A percentile compares a stretch with the other conserved stretches of the same genome.
phyloP scores from a whole-genome alignment of 352 stramenopile genomes.

The Phytophthora quininea region DNA sequence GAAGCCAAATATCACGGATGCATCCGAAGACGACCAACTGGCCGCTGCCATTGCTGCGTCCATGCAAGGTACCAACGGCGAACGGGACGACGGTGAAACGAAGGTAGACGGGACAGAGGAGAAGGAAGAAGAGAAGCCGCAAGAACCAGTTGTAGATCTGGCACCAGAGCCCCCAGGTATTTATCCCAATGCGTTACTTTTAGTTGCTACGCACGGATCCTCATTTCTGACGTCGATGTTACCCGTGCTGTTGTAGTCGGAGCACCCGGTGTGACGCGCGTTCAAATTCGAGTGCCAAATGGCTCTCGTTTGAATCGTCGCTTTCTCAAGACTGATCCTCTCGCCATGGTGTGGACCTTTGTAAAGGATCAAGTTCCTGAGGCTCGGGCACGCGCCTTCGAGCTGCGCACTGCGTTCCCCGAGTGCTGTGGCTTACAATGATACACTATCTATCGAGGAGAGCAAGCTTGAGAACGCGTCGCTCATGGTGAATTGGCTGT shows the following conservation, averaged over 20 bases:
- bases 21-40: slow-evolving; percentile 79
- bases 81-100: slow-evolving; percentile 20
- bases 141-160: slow-evolving; percentile 48
- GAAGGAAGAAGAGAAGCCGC: slow-evolving; percentile 49
- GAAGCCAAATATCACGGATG: slow-evolving; percentile 52
- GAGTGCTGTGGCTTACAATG: slow-evolving; percentile 52
- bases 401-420: slow-evolving; percentile 78
- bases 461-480: slow-evolving; percentile 77
- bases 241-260: slow-evolving; percentile 40
- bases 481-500: slow-evolving; percentile 81
- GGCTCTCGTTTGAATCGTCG: slow-evolving; percentile 69
- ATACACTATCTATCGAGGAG: slow-evolving; percentile 62
- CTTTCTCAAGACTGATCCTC: slow-evolving; percentile 74
- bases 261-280: slow-evolving; percentile 55
- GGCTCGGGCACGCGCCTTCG: slow-evolving; percentile 66
- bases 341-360: slow-evolving; percentile 72
- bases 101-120: slow-evolving; percentile 42
- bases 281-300: slow-evolving; percentile 76
- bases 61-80: slow-evolving; percentile 54
- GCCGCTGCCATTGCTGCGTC: slow-evolving; percentile 82
- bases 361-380: slow-evolving; percentile 80
- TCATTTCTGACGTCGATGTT: slow-evolving; percentile 11
- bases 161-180: slow-evolving; percentile 66
- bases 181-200: not conserved
- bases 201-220: not conserved